Base-by-base conservation (phyloP, 1,284 basidiomycete genomes). In the Boletus austroedulis region DNA sequence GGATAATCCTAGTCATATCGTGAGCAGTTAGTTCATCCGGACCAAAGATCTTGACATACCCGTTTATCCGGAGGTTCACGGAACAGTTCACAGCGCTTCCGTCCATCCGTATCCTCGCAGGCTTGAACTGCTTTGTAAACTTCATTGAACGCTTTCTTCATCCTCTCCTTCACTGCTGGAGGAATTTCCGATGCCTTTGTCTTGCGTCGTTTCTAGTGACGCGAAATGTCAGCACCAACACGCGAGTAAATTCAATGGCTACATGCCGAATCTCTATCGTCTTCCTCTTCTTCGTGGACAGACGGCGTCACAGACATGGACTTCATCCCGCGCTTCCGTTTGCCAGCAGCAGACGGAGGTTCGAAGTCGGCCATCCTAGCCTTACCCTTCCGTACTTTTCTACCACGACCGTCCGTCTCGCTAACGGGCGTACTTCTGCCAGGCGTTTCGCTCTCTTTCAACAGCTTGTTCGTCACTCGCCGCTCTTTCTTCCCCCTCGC, bases 71-170 rank as follows among this genome's bases (percentile, higher is more conserved):
- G 92, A 15, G 89, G 79, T 57, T 92, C 86, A 65, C 85, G 81
- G 82, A 95, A 95, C 57, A 94, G 82, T 59, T 90, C 89, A 68
- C 92, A 93, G 40, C 92, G 87, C 68, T 87, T 86, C 60, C 91
- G 84, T 55, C 89, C 88, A 46, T 80, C 82, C 5, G 84, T 82
- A 62, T 90, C 90, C 66, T 89, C 84, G 64, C 89, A 88, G 56
- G 80, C 82, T 57, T 89, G 77, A 29, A 95, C 88, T n/a, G 91
- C 88, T 59, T 85, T 85, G 71, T 90, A 84, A 70, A 90, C 89
- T 63, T 90, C 88, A 58, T 85, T 84, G 75, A 95, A 93, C 8
- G 88, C 85, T 65, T 88, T 89, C 78, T 93, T 94, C 88, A 95
- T 87, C 68, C 83, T 85, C 40, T 92, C 87, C 51, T 85, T 83